These are phyloP conservation scores for Prunus kanzakura DNA, from an alignment of 306 rosid genomes.

Conservation along the genomic window DNA sequence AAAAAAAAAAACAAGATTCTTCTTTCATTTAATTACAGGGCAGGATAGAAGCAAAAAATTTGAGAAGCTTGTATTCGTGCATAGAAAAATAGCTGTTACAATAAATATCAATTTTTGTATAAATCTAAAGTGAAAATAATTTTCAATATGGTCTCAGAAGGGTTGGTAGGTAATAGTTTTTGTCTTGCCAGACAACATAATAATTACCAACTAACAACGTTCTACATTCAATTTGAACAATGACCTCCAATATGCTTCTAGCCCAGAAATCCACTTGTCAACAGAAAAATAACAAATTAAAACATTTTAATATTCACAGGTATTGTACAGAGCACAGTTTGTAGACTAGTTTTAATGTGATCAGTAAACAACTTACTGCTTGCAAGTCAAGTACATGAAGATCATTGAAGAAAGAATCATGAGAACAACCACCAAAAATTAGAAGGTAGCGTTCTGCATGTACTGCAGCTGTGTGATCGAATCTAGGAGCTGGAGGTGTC, in stretches of 20 bases:
- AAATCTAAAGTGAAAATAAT: background rate
- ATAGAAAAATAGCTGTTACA: background rate
- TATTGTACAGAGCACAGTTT: background rate
- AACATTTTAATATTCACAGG: background rate
- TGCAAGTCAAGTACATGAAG: constrained; percentile 84
- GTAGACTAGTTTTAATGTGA: background rate
- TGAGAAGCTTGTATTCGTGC: background rate
- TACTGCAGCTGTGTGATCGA: constrained; percentile 80
- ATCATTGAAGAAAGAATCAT: constrained; percentile 81
- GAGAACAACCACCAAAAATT: constrained; percentile 95
- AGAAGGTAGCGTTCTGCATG: constrained; percentile 75
- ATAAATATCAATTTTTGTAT: background rate
- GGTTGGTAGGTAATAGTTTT: background rate
- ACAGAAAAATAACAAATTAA: background rate
- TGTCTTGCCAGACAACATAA: background rate
- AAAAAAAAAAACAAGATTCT: background rate
- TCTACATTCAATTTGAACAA: background rate
- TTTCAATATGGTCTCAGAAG: background rate
- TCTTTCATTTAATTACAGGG: background rate
- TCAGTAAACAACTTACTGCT: constrained; percentile 52
- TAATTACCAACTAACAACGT: background rate
- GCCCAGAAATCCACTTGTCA: background rate
- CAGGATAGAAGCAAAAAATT: background rate
- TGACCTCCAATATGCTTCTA: background rate
- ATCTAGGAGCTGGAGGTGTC: constrained; percentile 90